Percentiles rank a stretch among this genome's conserved stretches.
These are phyloP conservation scores for Entophlyctis helioformis DNA, from an alignment of 192 early-diverging fungal species.

Conservation along the genomic window DNA sequence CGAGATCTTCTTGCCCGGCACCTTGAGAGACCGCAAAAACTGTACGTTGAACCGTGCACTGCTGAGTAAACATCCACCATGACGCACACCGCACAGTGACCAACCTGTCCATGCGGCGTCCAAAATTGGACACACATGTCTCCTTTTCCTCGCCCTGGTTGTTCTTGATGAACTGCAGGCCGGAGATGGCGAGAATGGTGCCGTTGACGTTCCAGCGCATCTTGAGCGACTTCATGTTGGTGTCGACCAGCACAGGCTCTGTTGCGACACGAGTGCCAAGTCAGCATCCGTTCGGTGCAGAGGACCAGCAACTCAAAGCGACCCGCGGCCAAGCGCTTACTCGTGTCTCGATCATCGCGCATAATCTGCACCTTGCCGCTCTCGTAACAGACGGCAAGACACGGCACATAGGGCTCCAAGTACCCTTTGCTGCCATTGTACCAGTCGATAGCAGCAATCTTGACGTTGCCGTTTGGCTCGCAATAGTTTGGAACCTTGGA, in stretches of 20 bases:
- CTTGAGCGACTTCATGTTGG: conserved; percentile 38
- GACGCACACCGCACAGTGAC: no score
- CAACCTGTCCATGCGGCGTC: conserved; percentile 37
- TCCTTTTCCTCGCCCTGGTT: conserved; percentile 47
- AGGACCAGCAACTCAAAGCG: no score
- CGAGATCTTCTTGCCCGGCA: conserved; percentile 41
- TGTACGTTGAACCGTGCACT: conserved; percentile 1
- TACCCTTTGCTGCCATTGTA: conserved; percentile 43
- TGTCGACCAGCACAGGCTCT: conserved; percentile 44
- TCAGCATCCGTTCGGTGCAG: background rate
- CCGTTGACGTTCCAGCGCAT: conserved; percentile 44
- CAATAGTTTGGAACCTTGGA: conserved; percentile 29
- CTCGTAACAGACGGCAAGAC: conserved; percentile 40
- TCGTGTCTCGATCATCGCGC: conserved; percentile 33
- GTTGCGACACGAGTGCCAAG: no score
- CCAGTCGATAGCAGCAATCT: conserved; percentile 39
- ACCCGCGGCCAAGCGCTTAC: conserved; percentile 9
- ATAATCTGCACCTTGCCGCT: conserved; percentile 52
- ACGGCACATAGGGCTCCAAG: conserved; percentile 30
- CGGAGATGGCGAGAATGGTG: conserved; percentile 40
- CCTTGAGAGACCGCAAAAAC: conserved; percentile 43
- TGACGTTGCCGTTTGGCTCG: conserved; percentile 20
- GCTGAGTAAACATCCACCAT: no score
- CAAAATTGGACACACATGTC: conserved; percentile 43
- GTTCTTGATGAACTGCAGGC: conserved; percentile 28